Base-by-base conservation (phyloP, 768 basidiomycete species). In the Postia placenta region DNA sequence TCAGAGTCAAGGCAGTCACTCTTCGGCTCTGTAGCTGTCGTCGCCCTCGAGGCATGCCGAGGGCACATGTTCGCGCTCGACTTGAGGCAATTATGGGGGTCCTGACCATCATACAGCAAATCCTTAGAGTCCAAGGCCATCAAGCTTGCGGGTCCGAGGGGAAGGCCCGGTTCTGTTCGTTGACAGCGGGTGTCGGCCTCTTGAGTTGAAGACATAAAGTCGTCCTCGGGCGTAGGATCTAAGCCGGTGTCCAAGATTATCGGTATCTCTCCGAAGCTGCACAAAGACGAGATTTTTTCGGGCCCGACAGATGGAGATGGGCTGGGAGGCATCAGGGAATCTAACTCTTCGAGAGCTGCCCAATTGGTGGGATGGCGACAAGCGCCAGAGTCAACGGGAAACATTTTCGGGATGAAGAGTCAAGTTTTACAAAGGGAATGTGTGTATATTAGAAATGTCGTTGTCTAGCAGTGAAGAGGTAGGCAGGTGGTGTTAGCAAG, bases 251-350 rank as follows among this genome's bases (percentile, higher is more conserved):
- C 53, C 44, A 64, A 33, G 19, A 61, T 50, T 15, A 64, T 64
- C 12, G 60, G 62, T 4, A 64, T 60, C 17, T 64, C 62, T 25
- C 62, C 60, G 9, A 53, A 48, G 42, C 60, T 63, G 11, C 42
- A 57, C 23, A 58, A 43, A 5, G 49, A 47, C 5, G 55, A 54
- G 24, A 60, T 44, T 17, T 44, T 50, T 22, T 54, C 53, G 38
- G 56, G 47, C 23, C 41, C 54, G 9, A 51, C 46, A 3, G 60
- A 60, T 0, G 56, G 46, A 11, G 60, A 60, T 3, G 62, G 58
- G 36, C 58, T 63, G 4, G 56, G 57, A 1, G 57, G 57, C 2
- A 49, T 50, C 33, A 61, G 49, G 5, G 43, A 49, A 19, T 59
- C 60, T 11, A 61, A 55, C 15, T 56, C 62, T 14, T 56, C 45